Conservation (phyloP, 257 asterid species). For the Fraxinus americana region DNA sequence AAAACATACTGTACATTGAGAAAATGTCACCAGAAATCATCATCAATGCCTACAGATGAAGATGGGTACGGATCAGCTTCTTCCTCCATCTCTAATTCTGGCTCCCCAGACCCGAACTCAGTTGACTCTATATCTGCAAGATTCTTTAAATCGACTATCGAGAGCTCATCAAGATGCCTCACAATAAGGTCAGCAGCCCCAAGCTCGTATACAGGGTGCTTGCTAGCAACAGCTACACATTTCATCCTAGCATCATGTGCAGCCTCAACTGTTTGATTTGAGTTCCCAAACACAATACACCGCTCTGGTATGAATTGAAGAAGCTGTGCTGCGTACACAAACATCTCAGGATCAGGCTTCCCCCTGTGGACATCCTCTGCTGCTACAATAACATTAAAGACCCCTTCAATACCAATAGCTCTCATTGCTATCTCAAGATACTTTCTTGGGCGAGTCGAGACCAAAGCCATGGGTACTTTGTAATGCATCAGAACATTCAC, state of each 20-base stretch:
- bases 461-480: conserved; percentile 87
- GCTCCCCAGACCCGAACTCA: conserved; percentile 61
- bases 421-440: conserved; percentile 60
- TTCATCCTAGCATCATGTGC: conserved; percentile 96
- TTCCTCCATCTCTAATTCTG: conserved; percentile 74
- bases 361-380: conserved; percentile 35
- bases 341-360: conserved; percentile 96
- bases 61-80: conserved; percentile 48
- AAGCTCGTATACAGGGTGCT: conserved; percentile 82
- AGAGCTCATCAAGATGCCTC: conserved; percentile 74
- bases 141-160: conserved; percentile 79
- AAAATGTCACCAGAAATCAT: conserved; percentile 62
- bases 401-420: conserved; percentile 65
- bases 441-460: conserved; percentile 80
- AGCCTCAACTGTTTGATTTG: conserved; percentile 87
- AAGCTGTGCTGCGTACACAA: conserved; percentile 78
- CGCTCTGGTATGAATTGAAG: conserved; percentile 79
- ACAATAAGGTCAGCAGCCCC: conserved; percentile 89
- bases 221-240: conserved; percentile 91
- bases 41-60: conserved; percentile 57
- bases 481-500: conserved; percentile 60
- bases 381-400: conserved; percentile 65
- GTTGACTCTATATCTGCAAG: conserved; percentile 70
- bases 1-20: conserved; percentile 47
- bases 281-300: conserved; percentile 86